phyloP scores from a whole-genome alignment of 805 yeast species.

The Candida maltosa region DNA sequence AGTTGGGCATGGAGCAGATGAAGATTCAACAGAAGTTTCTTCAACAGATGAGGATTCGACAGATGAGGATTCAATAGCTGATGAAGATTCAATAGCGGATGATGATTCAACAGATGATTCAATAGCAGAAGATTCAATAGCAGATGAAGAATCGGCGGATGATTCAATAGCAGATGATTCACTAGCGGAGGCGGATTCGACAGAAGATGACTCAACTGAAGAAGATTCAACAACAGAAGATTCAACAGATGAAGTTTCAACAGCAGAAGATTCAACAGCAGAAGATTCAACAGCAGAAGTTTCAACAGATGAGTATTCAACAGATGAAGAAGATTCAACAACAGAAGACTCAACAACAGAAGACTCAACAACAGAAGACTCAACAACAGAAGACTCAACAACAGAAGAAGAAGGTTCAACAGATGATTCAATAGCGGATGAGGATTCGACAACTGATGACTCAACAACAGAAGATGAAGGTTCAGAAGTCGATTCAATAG shows the following conservation, averaged over 20 bases:
- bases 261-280: too few species aligned
- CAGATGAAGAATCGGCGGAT: background rate
- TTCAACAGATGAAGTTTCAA: too few species aligned
- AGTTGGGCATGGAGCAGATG: too few species aligned
- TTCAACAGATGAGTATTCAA: background rate
- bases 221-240: too few species aligned
- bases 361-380: background rate
- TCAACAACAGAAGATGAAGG: background rate
- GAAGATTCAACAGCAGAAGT: background rate
- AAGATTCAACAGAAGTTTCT: background rate
- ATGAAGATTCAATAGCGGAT: background rate
- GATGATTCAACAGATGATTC: too few species aligned
- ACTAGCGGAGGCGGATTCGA: too few species aligned
- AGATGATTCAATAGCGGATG: background rate
- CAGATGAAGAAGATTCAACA: background rate
- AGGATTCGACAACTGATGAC: background rate
- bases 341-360: background rate
- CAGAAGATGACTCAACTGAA: too few species aligned
- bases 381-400: background rate
- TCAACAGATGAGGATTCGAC: background rate
- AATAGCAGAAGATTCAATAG: too few species aligned
- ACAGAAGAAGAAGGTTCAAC: too few species aligned
- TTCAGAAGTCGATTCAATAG: background rate
- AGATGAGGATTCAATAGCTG: background rate
- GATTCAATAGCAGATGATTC: too few species aligned